Evolutionary conservation across 2,329 filamentous ascomycete species (phyloP).

Genomic region (Trichoderma sp.): DNA sequence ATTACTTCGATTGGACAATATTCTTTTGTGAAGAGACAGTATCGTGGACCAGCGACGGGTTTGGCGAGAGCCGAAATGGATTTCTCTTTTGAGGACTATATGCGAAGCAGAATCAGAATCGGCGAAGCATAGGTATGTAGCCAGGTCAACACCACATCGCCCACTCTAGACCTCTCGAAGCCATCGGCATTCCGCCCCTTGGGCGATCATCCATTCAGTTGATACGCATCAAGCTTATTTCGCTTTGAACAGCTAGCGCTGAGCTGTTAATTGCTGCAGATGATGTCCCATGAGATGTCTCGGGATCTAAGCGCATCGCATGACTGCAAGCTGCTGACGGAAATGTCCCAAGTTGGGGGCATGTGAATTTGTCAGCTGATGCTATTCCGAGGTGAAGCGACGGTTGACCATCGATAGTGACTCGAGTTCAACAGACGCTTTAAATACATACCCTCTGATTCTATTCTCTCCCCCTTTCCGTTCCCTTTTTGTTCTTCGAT

Average conservation of each 20-base stretch:
- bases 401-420: too few species aligned
- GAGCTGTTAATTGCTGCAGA: background rate
- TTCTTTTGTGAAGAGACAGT: background rate
- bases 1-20: background rate
- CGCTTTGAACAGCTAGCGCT: conserved; percentile 12
- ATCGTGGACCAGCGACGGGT: background rate
- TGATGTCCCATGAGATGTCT: background rate
- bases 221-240: background rate
- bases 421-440: background rate
- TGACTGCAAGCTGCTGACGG: conserved; percentile 15
- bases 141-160: too few species aligned
- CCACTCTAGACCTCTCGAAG: too few species aligned
- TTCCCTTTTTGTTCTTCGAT: too few species aligned
- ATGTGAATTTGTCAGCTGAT: conserved; percentile 24
- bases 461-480: background rate
- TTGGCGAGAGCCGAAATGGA: background rate
- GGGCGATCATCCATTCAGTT: background rate
- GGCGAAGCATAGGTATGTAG: background rate
- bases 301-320: conserved; percentile 8
- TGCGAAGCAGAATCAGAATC: background rate
- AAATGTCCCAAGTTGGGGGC: background rate
- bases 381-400: background rate
- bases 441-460: background rate
- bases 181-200: too few species aligned
- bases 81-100: background rate